These are phyloP conservation scores for Apium graveolens DNA, from an alignment of 129 eudicot species.

Conservation along the genomic window DNA sequence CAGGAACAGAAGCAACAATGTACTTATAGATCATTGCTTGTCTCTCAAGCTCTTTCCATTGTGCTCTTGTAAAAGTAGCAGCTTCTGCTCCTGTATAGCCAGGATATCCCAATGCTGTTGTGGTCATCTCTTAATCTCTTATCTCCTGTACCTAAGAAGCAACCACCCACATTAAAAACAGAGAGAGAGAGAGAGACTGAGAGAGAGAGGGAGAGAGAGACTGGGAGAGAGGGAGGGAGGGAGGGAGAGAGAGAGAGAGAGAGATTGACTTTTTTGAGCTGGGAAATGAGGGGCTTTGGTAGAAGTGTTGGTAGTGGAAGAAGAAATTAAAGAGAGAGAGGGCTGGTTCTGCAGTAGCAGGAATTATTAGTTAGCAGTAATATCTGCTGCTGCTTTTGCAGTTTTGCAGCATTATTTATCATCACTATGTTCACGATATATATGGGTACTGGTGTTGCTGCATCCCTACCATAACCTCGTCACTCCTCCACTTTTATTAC, in stretches of 20 bases:
- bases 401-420: conserved; percentile 5
- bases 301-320: conserved; percentile 10
- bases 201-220: neutral
- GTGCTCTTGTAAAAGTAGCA: conserved; percentile 44
- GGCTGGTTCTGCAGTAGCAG: neutral
- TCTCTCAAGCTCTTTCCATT: conserved; percentile 66
- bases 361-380: conserved; percentile 1
- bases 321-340: conserved; percentile 33
- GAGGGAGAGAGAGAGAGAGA: neutral
- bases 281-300: conserved; percentile 33
- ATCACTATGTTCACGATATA: conserved; percentile 8
- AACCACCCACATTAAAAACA: neutral
- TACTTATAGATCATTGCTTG: conserved; percentile 71
- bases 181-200: neutral
- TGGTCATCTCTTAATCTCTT: conserved; percentile 31
- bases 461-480: conserved; percentile 21
- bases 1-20: conserved; percentile 62
- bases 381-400: conserved; percentile 1
- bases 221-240: too few relatives aligned
- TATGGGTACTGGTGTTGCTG: conserved; percentile 1
- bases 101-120: conserved; percentile 28
- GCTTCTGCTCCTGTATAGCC: neutral
- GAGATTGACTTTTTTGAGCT: conserved; percentile 26
- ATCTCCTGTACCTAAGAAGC: neutral
- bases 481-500: conserved; percentile 15